A percentile compares a stretch with the other conserved stretches of the same genome.
phyloP scores from a whole-genome alignment of 495 filamentous ascomycete species.

The Talaromyces thailandensis region DNA sequence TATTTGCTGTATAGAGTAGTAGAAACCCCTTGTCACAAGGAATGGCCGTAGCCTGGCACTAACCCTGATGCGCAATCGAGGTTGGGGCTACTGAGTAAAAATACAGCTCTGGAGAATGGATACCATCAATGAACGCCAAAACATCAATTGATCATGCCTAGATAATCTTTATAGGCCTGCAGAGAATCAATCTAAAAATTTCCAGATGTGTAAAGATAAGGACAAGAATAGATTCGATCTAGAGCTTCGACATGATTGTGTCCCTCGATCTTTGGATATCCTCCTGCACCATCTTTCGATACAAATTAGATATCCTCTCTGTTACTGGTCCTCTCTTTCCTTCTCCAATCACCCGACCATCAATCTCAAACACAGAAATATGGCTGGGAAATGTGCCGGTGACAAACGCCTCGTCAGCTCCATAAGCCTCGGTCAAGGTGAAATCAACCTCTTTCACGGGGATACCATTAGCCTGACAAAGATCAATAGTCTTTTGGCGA shows the following conservation, averaged over 20 bases:
- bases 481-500: neutral
- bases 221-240: neutral
- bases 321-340: neutral
- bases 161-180: no score
- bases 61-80: no score
- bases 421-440: neutral
- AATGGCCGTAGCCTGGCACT: no score
- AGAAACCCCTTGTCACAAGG: no score
- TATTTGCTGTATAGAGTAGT: no score
- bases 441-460: neutral
- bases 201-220: no score
- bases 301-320: neutral
- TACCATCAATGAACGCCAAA: no score
- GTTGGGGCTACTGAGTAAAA: no score
- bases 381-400: neutral
- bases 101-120: no score
- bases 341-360: neutral
- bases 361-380: neutral
- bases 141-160: no score
- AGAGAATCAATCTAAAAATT: no score
- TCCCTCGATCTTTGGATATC: neutral
- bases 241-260: neutral
- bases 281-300: neutral
- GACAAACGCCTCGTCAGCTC: neutral
- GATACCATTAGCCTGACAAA: neutral